phyloP scores from a whole-genome alignment of 2,329 filamentous ascomycete genomes.

The Pezicula carpinea region DNA sequence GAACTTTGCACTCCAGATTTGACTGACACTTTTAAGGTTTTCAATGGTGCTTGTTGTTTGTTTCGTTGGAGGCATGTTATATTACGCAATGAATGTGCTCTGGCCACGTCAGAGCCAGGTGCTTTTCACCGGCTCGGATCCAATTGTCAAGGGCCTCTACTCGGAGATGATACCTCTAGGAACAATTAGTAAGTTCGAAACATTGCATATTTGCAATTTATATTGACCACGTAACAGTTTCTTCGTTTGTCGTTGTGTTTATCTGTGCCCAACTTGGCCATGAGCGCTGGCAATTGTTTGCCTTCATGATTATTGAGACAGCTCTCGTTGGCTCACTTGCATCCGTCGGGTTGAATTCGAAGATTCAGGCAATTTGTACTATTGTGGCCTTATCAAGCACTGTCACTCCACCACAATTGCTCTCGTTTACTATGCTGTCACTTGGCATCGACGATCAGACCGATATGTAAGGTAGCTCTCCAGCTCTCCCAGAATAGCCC shows the following conservation, averaged over 20 bases:
- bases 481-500: neutral
- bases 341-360: conserved; percentile 27
- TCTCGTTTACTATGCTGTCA: conserved; percentile 32
- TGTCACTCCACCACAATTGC: conserved; percentile 29
- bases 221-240: neutral
- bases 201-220: neutral
- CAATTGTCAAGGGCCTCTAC: conserved; percentile 25
- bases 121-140: conserved; percentile 20
- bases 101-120: conserved; percentile 27
- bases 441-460: conserved; percentile 31
- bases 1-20: neutral
- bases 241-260: conserved; percentile 17
- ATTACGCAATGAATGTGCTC: conserved; percentile 29
- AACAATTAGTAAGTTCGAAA: neutral
- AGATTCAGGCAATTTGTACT: conserved; percentile 30
- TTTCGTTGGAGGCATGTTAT: conserved; percentile 29
- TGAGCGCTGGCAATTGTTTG: conserved; percentile 33
- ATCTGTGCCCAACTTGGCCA: conserved; percentile 29
- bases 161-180: conserved; percentile 10
- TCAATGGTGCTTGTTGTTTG: conserved; percentile 28
- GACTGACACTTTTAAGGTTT: conserved; percentile 12
- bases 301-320: conserved; percentile 30
- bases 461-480: conserved; percentile 24
- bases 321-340: conserved; percentile 32
- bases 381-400: conserved; percentile 28